These are phyloP conservation scores for Grosmannia clavigera DNA, from an alignment of 2,329 filamentous ascomycete species.

Conservation along the genomic window DNA sequence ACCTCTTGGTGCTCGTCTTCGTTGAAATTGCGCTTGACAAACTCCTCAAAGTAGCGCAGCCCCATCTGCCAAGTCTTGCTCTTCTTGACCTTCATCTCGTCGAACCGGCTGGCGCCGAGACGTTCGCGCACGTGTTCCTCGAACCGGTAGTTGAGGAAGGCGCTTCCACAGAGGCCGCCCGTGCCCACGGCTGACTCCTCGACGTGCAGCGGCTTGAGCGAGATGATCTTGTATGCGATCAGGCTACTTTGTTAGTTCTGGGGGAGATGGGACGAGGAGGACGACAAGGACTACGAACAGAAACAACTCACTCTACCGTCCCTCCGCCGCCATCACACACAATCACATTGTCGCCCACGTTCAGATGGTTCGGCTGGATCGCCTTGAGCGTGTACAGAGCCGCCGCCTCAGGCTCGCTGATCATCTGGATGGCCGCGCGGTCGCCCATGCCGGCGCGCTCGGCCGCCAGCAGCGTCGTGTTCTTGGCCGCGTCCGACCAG, in stretches of 20 bases:
- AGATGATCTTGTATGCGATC: slow-evolving; percentile 72
- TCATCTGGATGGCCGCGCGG: slow-evolving; percentile 60
- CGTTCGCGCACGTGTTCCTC: slow-evolving; percentile 61
- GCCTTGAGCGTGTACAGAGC: slow-evolving; percentile 71
- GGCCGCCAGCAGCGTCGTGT: slow-evolving; percentile 65
- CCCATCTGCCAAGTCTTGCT: slow-evolving; percentile 72
- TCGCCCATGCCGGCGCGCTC: slow-evolving; percentile 68
- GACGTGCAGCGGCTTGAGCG: slow-evolving; percentile 56
- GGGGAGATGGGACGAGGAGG: not conserved
- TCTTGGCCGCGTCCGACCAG: slow-evolving; percentile 78
- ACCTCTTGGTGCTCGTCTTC: slow-evolving; percentile 66
- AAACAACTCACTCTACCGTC: slow-evolving; percentile 47
- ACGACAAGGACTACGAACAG: too few species aligned
- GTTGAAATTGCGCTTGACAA: slow-evolving; percentile 74
- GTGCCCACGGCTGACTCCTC: slow-evolving; percentile 72
- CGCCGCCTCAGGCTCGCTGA: slow-evolving; percentile 69
- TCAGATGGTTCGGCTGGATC: slow-evolving; percentile 63
- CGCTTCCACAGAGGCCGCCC: slow-evolving; percentile 64
- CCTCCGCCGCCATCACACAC: slow-evolving; percentile 52
- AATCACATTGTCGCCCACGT: slow-evolving; percentile 53
- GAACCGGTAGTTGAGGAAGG: slow-evolving; percentile 70
- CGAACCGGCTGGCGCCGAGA: slow-evolving; percentile 54
- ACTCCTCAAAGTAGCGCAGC: slow-evolving; percentile 69
- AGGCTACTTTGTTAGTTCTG: slow-evolving; percentile 28
- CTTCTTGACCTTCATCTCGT: slow-evolving; percentile 66